phyloP scores from a whole-genome alignment of 2,329 filamentous ascomycete genomes.

The Thelonectria discophora region DNA sequence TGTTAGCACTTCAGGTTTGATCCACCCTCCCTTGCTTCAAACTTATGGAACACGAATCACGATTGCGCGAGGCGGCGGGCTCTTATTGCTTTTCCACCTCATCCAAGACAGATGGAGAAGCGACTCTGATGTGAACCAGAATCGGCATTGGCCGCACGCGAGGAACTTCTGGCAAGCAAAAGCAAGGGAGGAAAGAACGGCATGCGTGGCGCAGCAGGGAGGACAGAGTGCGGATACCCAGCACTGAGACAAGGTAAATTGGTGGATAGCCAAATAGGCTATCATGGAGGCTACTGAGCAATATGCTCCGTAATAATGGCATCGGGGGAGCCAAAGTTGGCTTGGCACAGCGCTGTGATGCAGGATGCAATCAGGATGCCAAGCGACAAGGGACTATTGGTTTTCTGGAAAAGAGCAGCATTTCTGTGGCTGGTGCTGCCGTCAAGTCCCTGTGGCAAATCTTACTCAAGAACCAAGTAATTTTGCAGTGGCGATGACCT shows the following conservation, averaged over 20 bases:
- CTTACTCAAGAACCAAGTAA: background rate
- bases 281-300: background rate
- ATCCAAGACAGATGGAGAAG: background rate
- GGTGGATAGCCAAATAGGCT: background rate
- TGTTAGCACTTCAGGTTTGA: background rate
- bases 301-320: conserved; percentile 8
- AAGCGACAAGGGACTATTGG: conserved; percentile 12
- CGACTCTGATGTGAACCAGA: background rate
- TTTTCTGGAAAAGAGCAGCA: conserved; percentile 1
- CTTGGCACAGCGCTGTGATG: conserved; percentile 16
- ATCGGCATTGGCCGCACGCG: background rate
- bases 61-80: background rate
- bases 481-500: background rate
- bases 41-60: too few relatives aligned
- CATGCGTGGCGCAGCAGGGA: background rate
- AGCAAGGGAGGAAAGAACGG: background rate
- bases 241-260: background rate
- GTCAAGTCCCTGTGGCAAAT: background rate
- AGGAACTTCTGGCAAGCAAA: background rate
- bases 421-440: conserved; percentile 11
- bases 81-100: background rate
- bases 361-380: conserved; percentile 6
- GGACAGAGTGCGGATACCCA: background rate
- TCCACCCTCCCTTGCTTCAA: too few relatives aligned
- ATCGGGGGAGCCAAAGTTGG: conserved; percentile 14